Base-by-base conservation (phyloP, 192 early-diverging fungal genomes). In the Coemansia sp. region DNA sequence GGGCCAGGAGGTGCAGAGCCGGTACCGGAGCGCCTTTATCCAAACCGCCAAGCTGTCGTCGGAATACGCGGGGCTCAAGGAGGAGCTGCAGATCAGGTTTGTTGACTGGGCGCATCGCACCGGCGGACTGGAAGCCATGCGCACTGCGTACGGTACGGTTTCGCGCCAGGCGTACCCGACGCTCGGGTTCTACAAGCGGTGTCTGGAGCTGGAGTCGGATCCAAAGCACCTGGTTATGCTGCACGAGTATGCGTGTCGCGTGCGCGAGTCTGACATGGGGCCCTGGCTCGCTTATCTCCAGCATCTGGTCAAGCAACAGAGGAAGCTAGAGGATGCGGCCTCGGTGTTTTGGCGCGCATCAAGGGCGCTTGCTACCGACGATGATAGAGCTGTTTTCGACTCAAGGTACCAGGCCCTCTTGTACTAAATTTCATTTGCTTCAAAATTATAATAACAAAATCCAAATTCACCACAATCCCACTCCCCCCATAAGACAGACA, bases 121-220 rank as follows among this genome's bases (percentile, higher is more conserved):
- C 3, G 63, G 66, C 16, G 71, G 74, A 18, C 76, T 87, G 10
- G 82, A 83, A 2, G 77, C 73, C 19, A 71, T 87, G 41, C 80
- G 91, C 41, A 66, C 63, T 5, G 74, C 84, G 16, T 87, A 86
- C 62, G 68, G 72, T 41, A 77, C 74, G 12, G 71, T 91, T 9
- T 58, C 85, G 36, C 72, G 80, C 16, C 80, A 78, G 41, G 84
- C 86, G 26, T 88, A 87, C 62, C 89, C 90, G 11, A 90, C 87
- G 8, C 62, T 81, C 39, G 69, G 60, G 5, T 90, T 91, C 68
- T 89, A 85, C 70, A 78, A 81, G 62, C 65, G 78, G n/a, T 90
- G 90, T 66, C 55, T 91, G 43, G 77, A 82, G 59, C 66, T 90
- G 43, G 90, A 91, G 69, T 66, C 86, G 13, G 81, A 76, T 2